Percentiles rank a stretch among this genome's conserved stretches.
These are phyloP conservation scores for Verticillium albo-atrum DNA, from an alignment of 2,329 filamentous ascomycete species.

Conservation along the genomic window DNA sequence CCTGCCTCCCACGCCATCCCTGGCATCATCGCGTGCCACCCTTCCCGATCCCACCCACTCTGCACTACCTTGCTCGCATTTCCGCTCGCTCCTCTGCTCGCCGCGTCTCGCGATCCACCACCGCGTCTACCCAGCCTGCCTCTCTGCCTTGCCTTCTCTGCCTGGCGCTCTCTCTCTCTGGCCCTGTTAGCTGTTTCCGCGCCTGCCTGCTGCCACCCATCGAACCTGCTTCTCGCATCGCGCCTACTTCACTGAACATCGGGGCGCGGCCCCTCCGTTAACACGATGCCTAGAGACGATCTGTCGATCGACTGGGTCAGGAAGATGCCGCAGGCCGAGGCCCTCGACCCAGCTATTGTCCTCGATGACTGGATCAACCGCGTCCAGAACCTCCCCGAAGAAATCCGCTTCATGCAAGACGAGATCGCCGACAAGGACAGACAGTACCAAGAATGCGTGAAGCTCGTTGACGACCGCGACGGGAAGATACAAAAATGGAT, in stretches of 20 bases:
- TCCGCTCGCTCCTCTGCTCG: background rate
- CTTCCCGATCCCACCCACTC: background rate
- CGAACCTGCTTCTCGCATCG: background rate
- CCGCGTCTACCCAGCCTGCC: background rate
- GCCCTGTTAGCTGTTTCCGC: background rate
- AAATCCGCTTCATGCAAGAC: slow-evolving; percentile 78
- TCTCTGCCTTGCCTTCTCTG: background rate
- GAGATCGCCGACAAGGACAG: slow-evolving; percentile 79
- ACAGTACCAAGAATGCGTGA: slow-evolving; percentile 63
- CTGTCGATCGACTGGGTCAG: slow-evolving; percentile 65
- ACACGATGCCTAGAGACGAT: slow-evolving; percentile 70
- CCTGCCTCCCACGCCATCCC: background rate
- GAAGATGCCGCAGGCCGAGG: slow-evolving; percentile 59
- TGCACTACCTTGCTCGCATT: background rate
- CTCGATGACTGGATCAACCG: slow-evolving; percentile 74
- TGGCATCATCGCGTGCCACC: background rate
- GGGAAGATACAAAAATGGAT: slow-evolving; percentile 77
- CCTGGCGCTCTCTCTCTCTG: background rate
- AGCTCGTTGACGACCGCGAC: slow-evolving; percentile 68
- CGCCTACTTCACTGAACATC: slow-evolving; percentile 2
- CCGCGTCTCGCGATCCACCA: background rate
- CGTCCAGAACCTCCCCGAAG: slow-evolving; percentile 75
- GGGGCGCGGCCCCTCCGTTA: slow-evolving; percentile 34
- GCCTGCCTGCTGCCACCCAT: background rate
- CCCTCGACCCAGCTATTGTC: slow-evolving; percentile 62